A percentile compares a stretch with the other conserved stretches of the same genome.
phyloP scores from a whole-genome alignment of 2,329 filamentous ascomycete species.

The Aphanocladium album region DNA sequence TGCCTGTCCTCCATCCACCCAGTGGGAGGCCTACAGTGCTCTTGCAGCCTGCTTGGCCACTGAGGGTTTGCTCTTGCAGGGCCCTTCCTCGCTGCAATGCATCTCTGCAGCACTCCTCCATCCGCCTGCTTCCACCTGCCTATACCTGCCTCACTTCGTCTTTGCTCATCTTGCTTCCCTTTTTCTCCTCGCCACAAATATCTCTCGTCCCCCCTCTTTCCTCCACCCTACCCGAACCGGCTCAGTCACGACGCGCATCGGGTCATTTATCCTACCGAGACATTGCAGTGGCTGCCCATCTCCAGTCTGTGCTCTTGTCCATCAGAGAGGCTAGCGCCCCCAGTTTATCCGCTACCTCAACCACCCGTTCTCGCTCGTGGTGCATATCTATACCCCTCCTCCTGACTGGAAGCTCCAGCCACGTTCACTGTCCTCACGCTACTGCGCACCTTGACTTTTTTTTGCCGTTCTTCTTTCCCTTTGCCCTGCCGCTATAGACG shows the following conservation, averaged over 20 bases:
- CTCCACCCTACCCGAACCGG: background rate
- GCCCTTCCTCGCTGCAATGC: conserved; percentile 1
- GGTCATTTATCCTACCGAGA: conserved; percentile 9
- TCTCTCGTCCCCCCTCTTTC: background rate
- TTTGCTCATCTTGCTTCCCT: background rate
- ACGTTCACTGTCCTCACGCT: conserved; percentile 2
- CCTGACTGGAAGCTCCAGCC: conserved; percentile 11
- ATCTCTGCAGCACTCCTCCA: background rate
- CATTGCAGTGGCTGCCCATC: background rate
- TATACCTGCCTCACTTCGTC: background rate
- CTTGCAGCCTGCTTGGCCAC: background rate
- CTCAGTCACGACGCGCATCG: background rate
- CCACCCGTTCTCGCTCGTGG: background rate
- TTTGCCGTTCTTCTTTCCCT: background rate
- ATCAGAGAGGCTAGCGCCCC: background rate
- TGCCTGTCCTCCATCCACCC: too few species aligned
- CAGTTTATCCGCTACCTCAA: background rate
- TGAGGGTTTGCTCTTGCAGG: background rate
- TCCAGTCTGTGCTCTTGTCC: background rate
- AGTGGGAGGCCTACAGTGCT: conserved; percentile 1
- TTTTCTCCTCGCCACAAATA: background rate
- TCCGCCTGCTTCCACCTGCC: background rate
- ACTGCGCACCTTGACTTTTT: background rate
- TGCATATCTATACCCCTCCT: conserved; percentile 7
- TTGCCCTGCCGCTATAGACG: background rate